Evolutionary conservation across 495 filamentous ascomycete species (phyloP), one percentile per base, ranked within the genome.

Genomic region (Aspergillus campestris): DNA sequence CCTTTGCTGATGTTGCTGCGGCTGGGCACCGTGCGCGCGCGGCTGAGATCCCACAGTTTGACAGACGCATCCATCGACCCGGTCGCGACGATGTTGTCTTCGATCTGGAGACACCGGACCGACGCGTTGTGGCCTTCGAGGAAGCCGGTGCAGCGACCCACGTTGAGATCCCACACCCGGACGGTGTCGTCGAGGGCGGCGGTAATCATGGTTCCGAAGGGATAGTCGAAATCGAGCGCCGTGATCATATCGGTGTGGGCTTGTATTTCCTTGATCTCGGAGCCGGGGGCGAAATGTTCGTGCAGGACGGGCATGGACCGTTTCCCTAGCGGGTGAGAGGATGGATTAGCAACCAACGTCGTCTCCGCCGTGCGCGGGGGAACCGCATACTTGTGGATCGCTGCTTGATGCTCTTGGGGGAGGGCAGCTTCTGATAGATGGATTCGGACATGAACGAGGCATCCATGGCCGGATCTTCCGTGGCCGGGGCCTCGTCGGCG

Each of bases 11-110:
- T 76, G 12, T 78, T 75, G 51, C 78, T 81, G 45, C 80, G 78
- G n/a, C 64, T 65, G 11, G 65, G 61, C 13, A 67, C 53, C 49
- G 82, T 75, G 44, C 86, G 79, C 18, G 80, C 82, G 34, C 74
- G 75, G 56, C 76, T 82, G 33, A 99, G 65, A 73, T 99, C 92
- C 92, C 92, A 99, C 14, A 99, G 67, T 27, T 86, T 80, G 47
- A 99, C 91, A 0, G 90, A 91, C 7, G 92, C 92, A 62, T 99
- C 92, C 81, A 90, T 89, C 6, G 87, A 94, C 27, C 92, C 92
- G 8, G 92, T 97, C 12, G 89, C 91, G 8, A 95, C 82, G 48
- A 99, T 81, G 62, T 94, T 96, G 52, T 96, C 92, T 58, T 97
- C 88, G 6, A 97, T 83, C 59, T 99, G 94, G 10, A 99, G 69